phyloP scores from a whole-genome alignment of 2,329 filamentous ascomycete species.

The Fusarium coffeatum region DNA sequence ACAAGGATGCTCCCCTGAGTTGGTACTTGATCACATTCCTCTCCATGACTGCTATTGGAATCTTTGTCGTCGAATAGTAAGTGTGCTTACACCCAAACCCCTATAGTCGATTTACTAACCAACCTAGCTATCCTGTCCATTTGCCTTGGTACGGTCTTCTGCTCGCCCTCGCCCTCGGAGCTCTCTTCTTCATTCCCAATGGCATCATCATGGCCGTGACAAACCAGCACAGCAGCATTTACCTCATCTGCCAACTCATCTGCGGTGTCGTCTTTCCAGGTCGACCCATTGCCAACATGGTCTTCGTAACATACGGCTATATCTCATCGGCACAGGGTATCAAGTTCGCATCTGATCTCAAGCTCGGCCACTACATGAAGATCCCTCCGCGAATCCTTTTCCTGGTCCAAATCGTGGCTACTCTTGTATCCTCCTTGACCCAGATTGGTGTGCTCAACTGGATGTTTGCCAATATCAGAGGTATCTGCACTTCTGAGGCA shows the following conservation, averaged over 20 bases:
- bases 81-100: constrained; percentile 47
- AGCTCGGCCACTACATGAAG: constrained; percentile 90
- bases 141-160: constrained; percentile 89
- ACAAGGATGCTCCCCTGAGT: constrained; percentile 81
- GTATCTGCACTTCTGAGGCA: constrained; percentile 82
- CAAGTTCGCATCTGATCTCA: constrained; percentile 88
- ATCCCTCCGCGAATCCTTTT: constrained; percentile 84
- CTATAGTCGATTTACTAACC: constrained; percentile 12
- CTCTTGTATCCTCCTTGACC: constrained; percentile 79
- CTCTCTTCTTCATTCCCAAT: constrained; percentile 87
- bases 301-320: constrained; percentile 91
- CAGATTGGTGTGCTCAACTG: constrained; percentile 89
- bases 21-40: constrained; percentile 85
- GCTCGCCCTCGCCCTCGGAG: constrained; percentile 80
- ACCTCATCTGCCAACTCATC: constrained; percentile 86
- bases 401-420: constrained; percentile 80
- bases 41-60: constrained; percentile 80
- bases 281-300: constrained; percentile 90
- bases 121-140: constrained; percentile 78
- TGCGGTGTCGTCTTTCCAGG: constrained; percentile 86
- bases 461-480: constrained; percentile 84
- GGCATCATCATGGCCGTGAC: constrained; percentile 95
- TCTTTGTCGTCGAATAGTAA: constrained; percentile 87
- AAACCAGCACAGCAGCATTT: constrained; percentile 88
- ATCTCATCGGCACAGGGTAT: constrained; percentile 90